Percentiles rank a stretch among this genome's conserved stretches.
Evolutionary conservation across 2,329 filamentous ascomycete species (phyloP).

Genomic region (Alternaria brassicae): DNA sequence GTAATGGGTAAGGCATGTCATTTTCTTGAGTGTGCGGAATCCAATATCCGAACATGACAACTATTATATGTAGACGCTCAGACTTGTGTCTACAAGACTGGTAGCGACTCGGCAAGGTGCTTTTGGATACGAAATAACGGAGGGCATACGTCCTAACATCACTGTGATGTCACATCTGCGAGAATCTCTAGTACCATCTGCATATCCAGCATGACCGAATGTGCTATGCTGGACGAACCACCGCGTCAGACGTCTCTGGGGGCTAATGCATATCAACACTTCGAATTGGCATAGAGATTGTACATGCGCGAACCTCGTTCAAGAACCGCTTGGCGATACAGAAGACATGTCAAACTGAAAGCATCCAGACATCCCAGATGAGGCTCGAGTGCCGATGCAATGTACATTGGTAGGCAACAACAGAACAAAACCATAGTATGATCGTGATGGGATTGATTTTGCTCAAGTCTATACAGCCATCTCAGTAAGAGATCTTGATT

Average conservation of each 20-base stretch:
- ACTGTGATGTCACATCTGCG: not conserved
- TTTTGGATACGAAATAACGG: constrained; percentile 8
- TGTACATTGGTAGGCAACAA: too few species aligned
- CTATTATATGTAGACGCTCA: not conserved
- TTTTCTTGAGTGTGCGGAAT: not conserved
- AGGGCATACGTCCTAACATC: not conserved
- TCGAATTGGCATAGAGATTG: not conserved
- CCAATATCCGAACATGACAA: not conserved
- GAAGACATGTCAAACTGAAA: not conserved
- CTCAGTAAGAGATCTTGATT: constrained; percentile 21
- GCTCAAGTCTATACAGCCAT: constrained; percentile 45
- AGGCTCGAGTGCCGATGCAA: not conserved
- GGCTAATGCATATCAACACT: not conserved
- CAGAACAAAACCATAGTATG: not conserved
- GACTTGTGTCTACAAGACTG: not conserved
- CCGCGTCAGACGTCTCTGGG: not conserved
- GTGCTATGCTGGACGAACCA: not conserved
- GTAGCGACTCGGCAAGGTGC: constrained; percentile 1
- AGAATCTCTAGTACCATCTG: not conserved
- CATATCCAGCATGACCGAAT: not conserved
- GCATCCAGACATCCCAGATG: not conserved
- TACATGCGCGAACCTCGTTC: not conserved
- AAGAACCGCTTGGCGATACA: not conserved
- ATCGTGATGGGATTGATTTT: constrained; percentile 25
- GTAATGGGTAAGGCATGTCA: not conserved